Base-by-base conservation (phyloP, 805 yeast species). In the Clavispora asparagi region DNA sequence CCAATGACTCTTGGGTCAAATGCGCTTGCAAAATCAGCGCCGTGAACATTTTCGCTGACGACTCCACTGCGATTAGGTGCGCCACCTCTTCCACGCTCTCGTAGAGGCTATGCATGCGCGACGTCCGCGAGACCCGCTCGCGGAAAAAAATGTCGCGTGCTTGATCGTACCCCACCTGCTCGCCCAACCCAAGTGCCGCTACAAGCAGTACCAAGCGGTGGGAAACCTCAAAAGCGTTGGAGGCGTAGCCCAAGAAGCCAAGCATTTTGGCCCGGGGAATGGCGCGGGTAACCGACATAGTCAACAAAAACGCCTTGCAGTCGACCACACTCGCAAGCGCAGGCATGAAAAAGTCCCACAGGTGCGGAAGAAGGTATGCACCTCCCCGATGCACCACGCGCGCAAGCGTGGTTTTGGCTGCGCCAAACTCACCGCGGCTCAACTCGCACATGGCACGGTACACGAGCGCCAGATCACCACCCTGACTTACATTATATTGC, bases 261-360 rank as follows among this genome's bases (percentile, higher is more conserved):
- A 65, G 42, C 41, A 68, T 26, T 44, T 60, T 61, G 6, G 14
- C 27, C 10, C 62, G 43, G 0, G 67, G 50, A 11, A 65, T 60
- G 26, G 55, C 50, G 38, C 57, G 56, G 1, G 62, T 54, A 19
- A 58, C 48, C 3, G 68, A 55, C 32, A 70, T 52, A 7, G 68
- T 49, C 40, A 66, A 50, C 17, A 68, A 51, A 39, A 66, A 63
- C 26, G 54, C 55, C 49, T 69, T 67, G 44, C 59, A 53, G 46
- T 67, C 68, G n/a, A 68, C 58, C 7, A 63, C 56, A n/a, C 51
- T 49, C 11, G 40, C 38, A 14, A 66, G 43, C 44, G 61, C 62
- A 5, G 52, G 53, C 39, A 61, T 44, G 31, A 39, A 39, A n/a
- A n/a, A 13, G 5, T 39, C 31, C n/a, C 19, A 26, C 31, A 14